Evolutionary conservation across 2,329 filamentous ascomycete species (phyloP).

Genomic region (Fusarium nodosum): DNA sequence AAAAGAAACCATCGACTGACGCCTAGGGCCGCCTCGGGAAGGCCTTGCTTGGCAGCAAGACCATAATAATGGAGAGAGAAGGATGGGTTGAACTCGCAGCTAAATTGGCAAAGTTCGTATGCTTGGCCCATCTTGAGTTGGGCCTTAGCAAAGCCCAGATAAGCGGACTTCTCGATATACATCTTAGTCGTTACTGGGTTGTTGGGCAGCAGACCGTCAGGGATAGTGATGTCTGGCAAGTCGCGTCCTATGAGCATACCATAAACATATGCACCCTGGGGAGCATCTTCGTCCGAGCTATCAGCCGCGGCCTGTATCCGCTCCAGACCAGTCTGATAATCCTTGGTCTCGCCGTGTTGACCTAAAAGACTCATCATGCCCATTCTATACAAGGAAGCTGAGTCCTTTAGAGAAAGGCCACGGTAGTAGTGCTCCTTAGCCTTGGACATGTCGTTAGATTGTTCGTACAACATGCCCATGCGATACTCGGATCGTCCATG

Average conservation of each 20-base stretch:
- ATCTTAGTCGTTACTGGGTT: conserved; percentile 81
- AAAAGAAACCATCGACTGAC: conserved; percentile 99
- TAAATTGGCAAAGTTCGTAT: conserved; percentile 93
- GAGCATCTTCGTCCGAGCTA: conserved; percentile 93
- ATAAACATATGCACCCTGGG: conserved; percentile 94
- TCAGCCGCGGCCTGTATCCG: conserved; percentile 87
- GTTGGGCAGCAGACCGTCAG: conserved; percentile 75
- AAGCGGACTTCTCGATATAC: conserved; percentile 97
- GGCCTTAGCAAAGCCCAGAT: conserved; percentile 94
- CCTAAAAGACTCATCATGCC: conserved; percentile 98
- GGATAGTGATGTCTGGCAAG: conserved; percentile 89
- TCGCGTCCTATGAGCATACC: conserved; percentile 95
- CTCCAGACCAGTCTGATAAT: conserved; percentile 82
- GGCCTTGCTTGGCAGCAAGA: conserved; percentile 89
- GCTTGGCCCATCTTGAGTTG: conserved; percentile 97
- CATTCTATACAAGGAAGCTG: conserved; percentile 85
- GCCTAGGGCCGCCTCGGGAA: conserved; percentile 92
- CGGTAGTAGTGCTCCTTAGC: conserved; percentile 91
- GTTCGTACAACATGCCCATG: conserved; percentile 98
- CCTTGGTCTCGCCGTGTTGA: conserved; percentile 90
- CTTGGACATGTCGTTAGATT: conserved; percentile 90
- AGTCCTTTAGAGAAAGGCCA: conserved; percentile 84
- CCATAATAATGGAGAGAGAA: conserved; percentile 96
- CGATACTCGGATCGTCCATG: conserved; percentile 93
- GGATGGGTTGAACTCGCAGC: conserved; percentile 94